phyloP scores from a whole-genome alignment of 208 protist genomes.

The Leishmania guyanensis region DNA sequence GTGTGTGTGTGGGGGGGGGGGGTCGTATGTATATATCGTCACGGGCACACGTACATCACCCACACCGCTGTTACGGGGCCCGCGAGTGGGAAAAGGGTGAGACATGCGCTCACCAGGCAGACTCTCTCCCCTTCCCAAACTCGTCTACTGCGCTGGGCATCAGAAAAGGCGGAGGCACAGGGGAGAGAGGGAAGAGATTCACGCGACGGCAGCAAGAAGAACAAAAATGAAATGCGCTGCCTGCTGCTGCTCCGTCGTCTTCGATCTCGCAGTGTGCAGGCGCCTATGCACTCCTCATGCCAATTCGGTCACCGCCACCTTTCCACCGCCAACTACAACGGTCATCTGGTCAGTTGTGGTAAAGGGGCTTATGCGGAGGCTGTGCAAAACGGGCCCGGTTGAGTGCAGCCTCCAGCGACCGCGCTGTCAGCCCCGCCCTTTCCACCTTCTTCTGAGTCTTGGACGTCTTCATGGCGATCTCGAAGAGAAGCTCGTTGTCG shows the following conservation, averaged over 20 bases:
- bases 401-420: conserved; percentile 52
- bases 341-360: conserved; percentile 57
- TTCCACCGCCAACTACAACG: not conserved
- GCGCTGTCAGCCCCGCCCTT: conserved; percentile 43
- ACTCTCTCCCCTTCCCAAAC: not conserved
- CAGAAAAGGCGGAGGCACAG: not conserved
- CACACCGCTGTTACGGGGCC: not conserved
- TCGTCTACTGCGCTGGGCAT: not conserved
- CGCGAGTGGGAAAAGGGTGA: not conserved
- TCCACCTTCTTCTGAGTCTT: conserved; percentile 56
- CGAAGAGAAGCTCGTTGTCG: conserved; percentile 67
- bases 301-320: not conserved
- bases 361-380: conserved; percentile 56
- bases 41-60: not conserved
- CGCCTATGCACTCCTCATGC: not conserved
- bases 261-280: not conserved
- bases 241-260: not conserved
- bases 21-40: not conserved
- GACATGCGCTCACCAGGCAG: not conserved
- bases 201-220: not conserved
- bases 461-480: conserved; percentile 49
- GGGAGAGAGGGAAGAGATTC: not conserved
- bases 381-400: conserved; percentile 46
- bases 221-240: not conserved
- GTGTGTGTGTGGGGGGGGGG: no score